Base-by-base conservation (phyloP, 2,329 filamentous ascomycete species). In the Parascedosporium putredinis region DNA sequence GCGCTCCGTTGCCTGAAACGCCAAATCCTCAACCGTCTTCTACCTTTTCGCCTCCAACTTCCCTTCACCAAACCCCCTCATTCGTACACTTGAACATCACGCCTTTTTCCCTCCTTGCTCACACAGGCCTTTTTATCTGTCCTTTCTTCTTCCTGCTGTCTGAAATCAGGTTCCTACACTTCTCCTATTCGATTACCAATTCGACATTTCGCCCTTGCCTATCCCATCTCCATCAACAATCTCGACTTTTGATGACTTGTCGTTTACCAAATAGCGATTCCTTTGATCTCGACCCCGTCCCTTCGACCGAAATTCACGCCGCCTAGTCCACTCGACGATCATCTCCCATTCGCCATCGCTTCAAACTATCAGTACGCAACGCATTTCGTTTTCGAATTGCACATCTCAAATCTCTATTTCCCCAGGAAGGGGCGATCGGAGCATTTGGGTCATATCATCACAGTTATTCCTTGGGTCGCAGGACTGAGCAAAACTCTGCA, bases 21-120 rank as follows among this genome's bases (percentile, higher is more conserved):
- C 47, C 47, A 50, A 50, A 44, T 50, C 38, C 47, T 50, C 40
- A 50, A 49, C 47, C 47, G 38, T 50, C 47, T 45, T 45, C 47
- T 44, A 31, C 22, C 40, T 44, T 42, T 43, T 27, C 29, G 16
- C 23, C 45, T 18, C 25, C n/a, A n/a, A n/a, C n/a, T n/a, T n/a
- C 20, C 45, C 38, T 50, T 44, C 18, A 40, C 14, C 47, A 20
- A 24, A 34, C 47, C 47, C 47, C 38, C 47, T 50, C 40, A 24
- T 34, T 34, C 18, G 16, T 25, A n/a, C 33, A 7, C 12, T 46
- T 31, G 10, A 33, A 24, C 47, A 43, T 43, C 45, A 48, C 45
- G 45, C 34, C 45, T 48, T 48, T 40, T 40, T 45, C 27, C 18
- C 27, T 43, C 23, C 5, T 43, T 20, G 27, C 34, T 29, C 22